Percentiles rank a stretch among this genome's conserved stretches.
These are phyloP conservation scores for Auricularia sp. DNA, from an alignment of 768 basidiomycete genomes.

Conservation along the genomic window DNA sequence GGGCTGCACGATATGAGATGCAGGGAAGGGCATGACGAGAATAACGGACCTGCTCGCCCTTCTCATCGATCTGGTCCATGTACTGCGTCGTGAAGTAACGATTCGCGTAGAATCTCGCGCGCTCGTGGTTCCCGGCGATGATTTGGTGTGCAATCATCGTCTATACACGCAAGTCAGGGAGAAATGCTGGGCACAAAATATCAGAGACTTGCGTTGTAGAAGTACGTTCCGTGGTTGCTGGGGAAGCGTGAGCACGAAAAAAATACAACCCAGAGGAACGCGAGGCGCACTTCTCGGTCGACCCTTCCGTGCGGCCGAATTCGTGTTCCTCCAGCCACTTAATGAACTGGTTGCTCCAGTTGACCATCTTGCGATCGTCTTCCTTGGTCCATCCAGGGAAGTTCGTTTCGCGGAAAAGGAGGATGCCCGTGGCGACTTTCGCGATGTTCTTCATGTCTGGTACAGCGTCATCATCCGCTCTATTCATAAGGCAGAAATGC, in stretches of 20 bases:
- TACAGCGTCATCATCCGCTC: neutral
- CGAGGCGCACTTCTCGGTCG: constrained; percentile 37
- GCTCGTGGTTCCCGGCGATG: constrained; percentile 37
- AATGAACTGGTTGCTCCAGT: constrained; percentile 35
- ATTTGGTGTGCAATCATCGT: constrained; percentile 39
- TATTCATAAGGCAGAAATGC: too few species aligned
- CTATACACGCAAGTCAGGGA: constrained; percentile 31
- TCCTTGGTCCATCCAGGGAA: constrained; percentile 45
- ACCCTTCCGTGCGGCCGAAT: constrained; percentile 31
- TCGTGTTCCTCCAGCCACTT: constrained; percentile 41
- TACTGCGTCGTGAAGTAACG: constrained; percentile 43
- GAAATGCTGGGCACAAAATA: neutral
- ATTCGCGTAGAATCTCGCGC: constrained; percentile 36
- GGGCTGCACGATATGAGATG: constrained; percentile 30
- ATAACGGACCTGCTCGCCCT: constrained; percentile 33
- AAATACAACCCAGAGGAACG: constrained; percentile 1
- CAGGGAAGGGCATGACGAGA: neutral
- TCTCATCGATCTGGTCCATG: constrained; percentile 41
- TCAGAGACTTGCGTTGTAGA: constrained; percentile 26
- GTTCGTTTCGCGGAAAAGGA: constrained; percentile 32
- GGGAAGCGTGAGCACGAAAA: neutral
- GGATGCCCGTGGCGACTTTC: constrained; percentile 37
- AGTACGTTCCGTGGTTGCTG: constrained; percentile 62
- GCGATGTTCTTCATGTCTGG: constrained; percentile 46
- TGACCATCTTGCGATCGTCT: constrained; percentile 34